Evolutionary conservation across 805 yeast genomes (phyloP).

Genomic region (Kockiozyma suomiensis): DNA sequence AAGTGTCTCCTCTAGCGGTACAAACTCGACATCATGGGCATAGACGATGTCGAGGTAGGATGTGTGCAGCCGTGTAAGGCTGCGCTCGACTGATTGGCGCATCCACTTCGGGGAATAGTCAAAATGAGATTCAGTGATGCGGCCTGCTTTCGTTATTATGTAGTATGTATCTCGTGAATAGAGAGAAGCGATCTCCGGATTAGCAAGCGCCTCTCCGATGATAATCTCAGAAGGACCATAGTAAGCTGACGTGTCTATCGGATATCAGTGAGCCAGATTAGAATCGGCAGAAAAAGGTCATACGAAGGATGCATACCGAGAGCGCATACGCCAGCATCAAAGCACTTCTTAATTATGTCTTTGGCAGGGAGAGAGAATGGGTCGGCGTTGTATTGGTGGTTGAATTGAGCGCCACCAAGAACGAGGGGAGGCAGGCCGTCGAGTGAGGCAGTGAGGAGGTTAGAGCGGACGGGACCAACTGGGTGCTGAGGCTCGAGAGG

Average conservation of each 20-base stretch:
- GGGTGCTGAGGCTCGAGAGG: constrained; percentile 20
- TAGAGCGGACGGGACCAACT: constrained; percentile 18
- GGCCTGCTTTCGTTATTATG: constrained; percentile 85
- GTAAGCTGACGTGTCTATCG: constrained; percentile 84
- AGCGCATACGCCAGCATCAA: constrained; percentile 69
- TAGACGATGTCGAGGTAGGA: constrained; percentile 77
- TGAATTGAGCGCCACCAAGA: constrained; percentile 88
- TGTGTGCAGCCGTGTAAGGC: constrained; percentile 67
- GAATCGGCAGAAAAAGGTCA: neutral
- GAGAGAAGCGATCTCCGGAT: constrained; percentile 42
- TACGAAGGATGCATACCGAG: constrained; percentile 41
- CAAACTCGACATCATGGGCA: constrained; percentile 89
- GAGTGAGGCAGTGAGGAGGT: constrained; percentile 17
- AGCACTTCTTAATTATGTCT: constrained; percentile 61
- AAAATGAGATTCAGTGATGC: constrained; percentile 67
- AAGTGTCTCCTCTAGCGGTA: constrained; percentile 53
- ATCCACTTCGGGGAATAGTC: constrained; percentile 70
- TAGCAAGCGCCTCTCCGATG: constrained; percentile 65
- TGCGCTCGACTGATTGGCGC: constrained; percentile 63
- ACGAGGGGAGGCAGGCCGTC: constrained; percentile 51
- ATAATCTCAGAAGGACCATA: constrained; percentile 85
- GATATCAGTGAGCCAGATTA: neutral
- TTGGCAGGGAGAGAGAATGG: constrained; percentile 63
- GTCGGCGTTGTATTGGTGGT: constrained; percentile 72
- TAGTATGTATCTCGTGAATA: constrained; percentile 63